Percentiles rank a stretch among this genome's conserved stretches.
These are phyloP conservation scores for Podospora bellae-mahoneyi DNA, from an alignment of 495 filamentous ascomycete genomes.

Conservation along the genomic window DNA sequence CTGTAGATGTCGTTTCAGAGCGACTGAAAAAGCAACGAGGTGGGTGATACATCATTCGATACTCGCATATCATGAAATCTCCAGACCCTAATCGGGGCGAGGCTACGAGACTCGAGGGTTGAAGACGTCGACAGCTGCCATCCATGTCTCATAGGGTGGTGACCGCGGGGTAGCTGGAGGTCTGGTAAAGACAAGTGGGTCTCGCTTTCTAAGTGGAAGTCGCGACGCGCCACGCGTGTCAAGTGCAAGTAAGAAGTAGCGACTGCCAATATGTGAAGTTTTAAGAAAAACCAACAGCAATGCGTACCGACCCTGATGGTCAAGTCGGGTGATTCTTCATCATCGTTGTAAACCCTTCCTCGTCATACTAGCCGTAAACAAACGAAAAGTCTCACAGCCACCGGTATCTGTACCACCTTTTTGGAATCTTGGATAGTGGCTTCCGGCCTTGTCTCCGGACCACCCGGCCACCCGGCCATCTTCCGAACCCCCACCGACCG, in stretches of 20 bases:
- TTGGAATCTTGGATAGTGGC: background rate
- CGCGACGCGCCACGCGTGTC: slow-evolving; percentile 11
- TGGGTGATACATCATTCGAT: background rate
- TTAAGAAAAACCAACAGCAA: too few species aligned
- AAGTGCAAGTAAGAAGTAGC: background rate
- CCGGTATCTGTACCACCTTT: background rate
- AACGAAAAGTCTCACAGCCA: background rate
- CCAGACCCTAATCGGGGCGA: too few species aligned
- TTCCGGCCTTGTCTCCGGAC: background rate
- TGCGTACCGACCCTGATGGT: too few species aligned
- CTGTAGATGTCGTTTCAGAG: background rate
- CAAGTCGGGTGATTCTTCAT: background rate
- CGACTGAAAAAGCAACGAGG: background rate
- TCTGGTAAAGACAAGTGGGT: background rate
- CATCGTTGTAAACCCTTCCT: background rate
- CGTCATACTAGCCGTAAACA: background rate
- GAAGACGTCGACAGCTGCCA: background rate
- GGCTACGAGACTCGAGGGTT: background rate
- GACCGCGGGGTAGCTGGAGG: background rate
- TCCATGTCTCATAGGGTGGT: background rate
- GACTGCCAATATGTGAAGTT: too few species aligned
- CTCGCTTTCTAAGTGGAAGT: background rate
- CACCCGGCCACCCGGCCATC: background rate
- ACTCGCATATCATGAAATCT: too few species aligned
- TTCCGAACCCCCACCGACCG: background rate